phyloP scores from a whole-genome alignment of 2,329 filamentous ascomycete genomes.

The Diplodia mutila region DNA sequence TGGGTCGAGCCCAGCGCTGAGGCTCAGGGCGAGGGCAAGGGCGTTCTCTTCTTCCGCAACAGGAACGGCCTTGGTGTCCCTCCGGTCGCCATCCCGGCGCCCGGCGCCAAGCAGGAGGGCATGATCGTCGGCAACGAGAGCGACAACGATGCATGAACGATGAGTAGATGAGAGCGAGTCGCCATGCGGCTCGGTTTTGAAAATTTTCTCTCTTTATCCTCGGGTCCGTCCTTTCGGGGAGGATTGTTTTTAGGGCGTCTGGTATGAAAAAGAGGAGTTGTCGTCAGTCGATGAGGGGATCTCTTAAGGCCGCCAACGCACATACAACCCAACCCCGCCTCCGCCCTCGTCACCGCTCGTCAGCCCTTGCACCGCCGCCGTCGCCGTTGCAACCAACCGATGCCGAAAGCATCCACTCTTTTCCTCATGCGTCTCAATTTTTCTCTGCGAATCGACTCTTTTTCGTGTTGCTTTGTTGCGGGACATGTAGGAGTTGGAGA shows the following conservation, averaged over 20 bases:
- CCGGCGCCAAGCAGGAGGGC: conserved; percentile 29
- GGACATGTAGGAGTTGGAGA: background rate
- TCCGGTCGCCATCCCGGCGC: conserved; percentile 50
- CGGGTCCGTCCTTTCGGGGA: background rate
- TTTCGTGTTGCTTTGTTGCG: background rate
- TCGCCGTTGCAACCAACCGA: background rate
- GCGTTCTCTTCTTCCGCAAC: conserved; percentile 94
- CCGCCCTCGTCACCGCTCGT: background rate
- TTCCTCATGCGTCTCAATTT: background rate
- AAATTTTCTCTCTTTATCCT: background rate
- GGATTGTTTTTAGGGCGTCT: background rate
- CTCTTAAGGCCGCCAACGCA: background rate
- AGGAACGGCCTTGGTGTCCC: conserved; percentile 78
- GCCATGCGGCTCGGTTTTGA: background rate
- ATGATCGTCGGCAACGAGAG: conserved; percentile 26
- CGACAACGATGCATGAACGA: conserved; percentile 25
- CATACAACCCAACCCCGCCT: background rate
- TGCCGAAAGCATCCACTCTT: background rate
- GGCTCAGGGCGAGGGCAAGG: conserved; percentile 77
- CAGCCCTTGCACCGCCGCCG: background rate
- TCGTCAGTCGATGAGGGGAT: background rate
- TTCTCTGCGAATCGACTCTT: background rate
- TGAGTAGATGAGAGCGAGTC: background rate
- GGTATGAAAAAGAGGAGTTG: background rate
- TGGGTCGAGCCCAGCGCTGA: conserved; percentile 93